phyloP scores from a whole-genome alignment of 2,329 filamentous ascomycete species.

The Colletotrichum caudatum region DNA sequence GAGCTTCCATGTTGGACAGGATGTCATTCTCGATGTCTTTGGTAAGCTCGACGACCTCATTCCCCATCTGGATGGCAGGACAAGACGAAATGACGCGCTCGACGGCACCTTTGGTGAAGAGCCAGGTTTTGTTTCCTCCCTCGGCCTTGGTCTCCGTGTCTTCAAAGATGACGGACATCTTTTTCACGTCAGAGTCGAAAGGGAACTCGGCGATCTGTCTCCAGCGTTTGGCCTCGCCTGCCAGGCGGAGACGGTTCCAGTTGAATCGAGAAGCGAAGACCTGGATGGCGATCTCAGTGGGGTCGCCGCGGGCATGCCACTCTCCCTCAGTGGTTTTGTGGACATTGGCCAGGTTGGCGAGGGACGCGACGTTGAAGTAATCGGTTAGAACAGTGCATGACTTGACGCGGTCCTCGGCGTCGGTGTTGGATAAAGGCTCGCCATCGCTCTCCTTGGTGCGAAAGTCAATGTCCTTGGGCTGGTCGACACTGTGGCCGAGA shows the following conservation, averaged over 20 bases:
- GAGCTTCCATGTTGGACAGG: constrained; percentile 75
- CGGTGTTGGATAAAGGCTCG: constrained; percentile 44
- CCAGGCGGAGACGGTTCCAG: constrained; percentile 68
- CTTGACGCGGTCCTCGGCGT: constrained; percentile 52
- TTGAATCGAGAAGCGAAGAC: constrained; percentile 78
- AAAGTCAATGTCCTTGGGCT: constrained; percentile 53
- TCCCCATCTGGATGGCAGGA: constrained; percentile 60
- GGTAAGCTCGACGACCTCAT: constrained; percentile 60
- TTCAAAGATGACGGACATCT: constrained; percentile 78
- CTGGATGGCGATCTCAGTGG: constrained; percentile 80
- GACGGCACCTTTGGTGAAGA: constrained; percentile 76
- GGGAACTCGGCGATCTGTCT: constrained; percentile 75
- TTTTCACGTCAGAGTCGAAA: constrained; percentile 81
- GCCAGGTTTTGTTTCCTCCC: constrained; percentile 52
- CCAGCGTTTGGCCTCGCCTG: constrained; percentile 65
- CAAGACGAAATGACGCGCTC: constrained; percentile 76
- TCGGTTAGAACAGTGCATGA: constrained; percentile 57
- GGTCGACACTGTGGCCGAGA: constrained; percentile 54
- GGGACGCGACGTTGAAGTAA: constrained; percentile 72
- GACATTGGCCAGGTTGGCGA: constrained; percentile 75
- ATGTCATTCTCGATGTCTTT: constrained; percentile 67
- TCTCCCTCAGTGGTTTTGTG: constrained; percentile 62
- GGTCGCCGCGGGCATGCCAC: constrained; percentile 75
- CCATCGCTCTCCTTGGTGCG: constrained; percentile 46
- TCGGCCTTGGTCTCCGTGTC: constrained; percentile 48